Conservation (phyloP, 257 asterid species). For the Capsicum pubescens region DNA sequence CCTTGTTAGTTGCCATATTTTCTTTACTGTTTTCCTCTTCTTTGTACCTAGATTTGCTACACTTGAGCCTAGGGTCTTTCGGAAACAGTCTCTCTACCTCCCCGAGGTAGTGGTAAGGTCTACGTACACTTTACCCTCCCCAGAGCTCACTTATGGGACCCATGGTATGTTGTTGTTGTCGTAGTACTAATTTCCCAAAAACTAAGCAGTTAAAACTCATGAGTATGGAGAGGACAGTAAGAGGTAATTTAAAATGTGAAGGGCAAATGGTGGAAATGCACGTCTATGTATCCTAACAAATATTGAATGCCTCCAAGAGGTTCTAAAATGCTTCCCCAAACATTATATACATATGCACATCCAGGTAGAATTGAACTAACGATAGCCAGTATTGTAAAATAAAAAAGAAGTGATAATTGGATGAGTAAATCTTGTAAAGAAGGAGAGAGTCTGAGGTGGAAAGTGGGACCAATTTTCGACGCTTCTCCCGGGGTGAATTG, state of each 20-base stretch:
- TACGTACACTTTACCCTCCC: too few relatives aligned
- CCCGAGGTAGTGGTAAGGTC: too few relatives aligned
- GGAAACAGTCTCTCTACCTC: too few relatives aligned
- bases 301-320: background rate
- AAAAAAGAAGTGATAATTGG: background rate
- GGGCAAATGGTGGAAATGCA: background rate
- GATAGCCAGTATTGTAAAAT: background rate
- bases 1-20: too few relatives aligned
- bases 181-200: background rate
- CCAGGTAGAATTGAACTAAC: background rate
- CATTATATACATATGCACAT: background rate
- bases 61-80: too few relatives aligned
- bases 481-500: constrained; percentile 78
- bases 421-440: background rate
- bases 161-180: too few relatives aligned
- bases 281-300: background rate
- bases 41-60: too few relatives aligned
- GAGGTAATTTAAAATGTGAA: background rate
- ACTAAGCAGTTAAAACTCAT: background rate
- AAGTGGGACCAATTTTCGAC: constrained; percentile 71
- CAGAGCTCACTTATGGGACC: too few relatives aligned
- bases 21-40: too few relatives aligned
- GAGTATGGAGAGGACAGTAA: constrained; percentile 9
- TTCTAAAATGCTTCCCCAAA: background rate
- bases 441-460: background rate